These are phyloP conservation scores for Suillus decipiens DNA, from an alignment of 768 basidiomycete genomes.

Conservation along the genomic window DNA sequence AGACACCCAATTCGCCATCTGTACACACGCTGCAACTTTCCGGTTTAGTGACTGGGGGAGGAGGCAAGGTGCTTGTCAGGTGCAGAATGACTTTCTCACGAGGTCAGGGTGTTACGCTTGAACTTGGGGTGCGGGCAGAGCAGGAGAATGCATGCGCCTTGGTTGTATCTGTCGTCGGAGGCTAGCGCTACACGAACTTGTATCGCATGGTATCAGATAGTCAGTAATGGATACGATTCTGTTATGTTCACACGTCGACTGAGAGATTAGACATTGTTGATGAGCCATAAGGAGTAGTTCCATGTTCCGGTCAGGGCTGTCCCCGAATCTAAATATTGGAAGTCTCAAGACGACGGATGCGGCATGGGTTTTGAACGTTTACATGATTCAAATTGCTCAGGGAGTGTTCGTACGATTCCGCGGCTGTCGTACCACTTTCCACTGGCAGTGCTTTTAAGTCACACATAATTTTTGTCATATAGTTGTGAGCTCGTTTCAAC, in stretches of 20 bases:
- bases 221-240: background rate
- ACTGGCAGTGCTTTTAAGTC: conserved; percentile 4
- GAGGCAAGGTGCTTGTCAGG: conserved; percentile 93
- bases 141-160: conserved; percentile 83
- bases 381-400: conserved; percentile 9
- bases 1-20: conserved; percentile 75
- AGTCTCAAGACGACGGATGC: conserved; percentile 11
- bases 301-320: background rate
- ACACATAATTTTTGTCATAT: conserved; percentile 10
- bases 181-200: conserved; percentile 35
- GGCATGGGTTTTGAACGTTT: conserved; percentile 9
- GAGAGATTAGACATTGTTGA: background rate
- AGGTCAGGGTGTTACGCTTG: conserved; percentile 90
- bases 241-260: conserved; percentile 11
- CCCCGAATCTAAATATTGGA: conserved; percentile 8
- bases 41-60: conserved; percentile 87
- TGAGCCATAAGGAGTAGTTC: conserved; percentile 11
- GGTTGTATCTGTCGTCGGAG: conserved; percentile 87
- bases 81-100: conserved; percentile 94
- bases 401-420: conserved; percentile 13
- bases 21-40: conserved; percentile 95
- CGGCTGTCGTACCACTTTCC: conserved; percentile 10
- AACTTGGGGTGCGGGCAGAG: conserved; percentile 90
- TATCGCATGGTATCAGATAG: conserved; percentile 18
- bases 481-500: background rate